Evolutionary conservation across 2,329 filamentous ascomycete genomes (phyloP), one percentile per base, ranked within the genome.

Genomic region (Colletotrichum plurivorum): DNA sequence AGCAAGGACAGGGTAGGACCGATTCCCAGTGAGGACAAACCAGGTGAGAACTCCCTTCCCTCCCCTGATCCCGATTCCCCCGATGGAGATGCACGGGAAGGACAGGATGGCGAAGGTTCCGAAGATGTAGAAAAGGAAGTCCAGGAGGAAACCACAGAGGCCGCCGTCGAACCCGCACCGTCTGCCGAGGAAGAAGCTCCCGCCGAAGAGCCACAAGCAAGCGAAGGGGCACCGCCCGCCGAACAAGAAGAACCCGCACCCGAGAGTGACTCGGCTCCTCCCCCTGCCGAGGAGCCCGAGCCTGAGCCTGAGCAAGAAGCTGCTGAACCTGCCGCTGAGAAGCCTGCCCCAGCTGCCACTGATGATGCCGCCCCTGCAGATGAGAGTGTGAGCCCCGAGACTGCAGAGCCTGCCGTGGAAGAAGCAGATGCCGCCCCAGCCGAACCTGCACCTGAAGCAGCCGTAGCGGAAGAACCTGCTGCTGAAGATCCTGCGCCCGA

Each of bases 21-120:
- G 12, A 73, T 71, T 59, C 52, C 52, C 9, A 61, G 49, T 36
- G 67, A 62, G 41, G 67, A 70, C 39, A 73, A 69, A 71, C 72
- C 69, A 78, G 76, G 76, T 78, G 76, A 78, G 76, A 73, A 71
- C 69, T 56, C 73, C 72, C 73, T 72, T 71, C 71, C 71, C 72
- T 77, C 75, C 69, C 72, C 74, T 75, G 73, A 74, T 72, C 58
- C 56, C 49, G 69, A 71, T 58, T 73, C 73, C 73, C 74, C 75
- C 63, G 69, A 67, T 69, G 74, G 60, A 71, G 57, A 67, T 54
- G 60, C 43, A 55, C 67, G 59, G 69, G 69, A 72, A 59, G 67
- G 63, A 67, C 56, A 46, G 56, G 63, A 57, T 57, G 57, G 52
- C 20, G 41, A 52, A 45, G 63, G 62, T 41, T 63, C 53, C 4